Base-by-base conservation (phyloP, 495 filamentous ascomycete species). In the Cairneyella variabilis region DNA sequence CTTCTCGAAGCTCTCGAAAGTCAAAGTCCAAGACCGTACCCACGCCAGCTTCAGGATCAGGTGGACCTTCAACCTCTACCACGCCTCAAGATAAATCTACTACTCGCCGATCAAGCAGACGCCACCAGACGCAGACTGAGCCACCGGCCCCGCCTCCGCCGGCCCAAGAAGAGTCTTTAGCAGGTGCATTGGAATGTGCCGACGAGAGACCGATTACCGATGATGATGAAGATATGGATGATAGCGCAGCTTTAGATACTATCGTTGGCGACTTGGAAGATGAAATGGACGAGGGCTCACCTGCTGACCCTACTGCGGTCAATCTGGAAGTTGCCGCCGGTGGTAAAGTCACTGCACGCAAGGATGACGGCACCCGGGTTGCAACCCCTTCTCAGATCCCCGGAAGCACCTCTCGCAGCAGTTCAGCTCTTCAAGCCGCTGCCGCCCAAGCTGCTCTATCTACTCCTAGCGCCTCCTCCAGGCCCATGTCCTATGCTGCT, bases 301-400 rank as follows among this genome's bases (percentile, higher is more conserved):
- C 70, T 23, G 78, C 85, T 14, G 93, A 97, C 58, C 88, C 91
- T 0, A 84, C 85, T 1, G 91, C 93, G 3, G 90, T 97, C 17
- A 97, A 91, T 63, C 80, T 99, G 66, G 92, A 97, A 66, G 84
- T 97, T 41, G 91, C 84, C 25, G 84, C 89, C 20, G 89, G 85
- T 1, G 93, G 91, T 25, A 96, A 91, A 65, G 88, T 97, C 11
- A 97, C 90, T 2, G 93, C 93, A n/a, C 86, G 89, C 25, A 96
- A 95, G 65, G 93, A 98, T 64, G 93, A 97, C 65, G 95, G 93
- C 2, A 96, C 90, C 12, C 71, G 88, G 47, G 85, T 97, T 28
- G 83, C 89, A 3, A 97, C 95, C 0, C 95, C 95, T 11, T 86
- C 85, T 12, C 84, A 89, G 56, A 73, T 73, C 3, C 77, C 82